phyloP scores from a whole-genome alignment of 1,284 basidiomycete genomes.

The Cutaneotrichosporon sp. region DNA sequence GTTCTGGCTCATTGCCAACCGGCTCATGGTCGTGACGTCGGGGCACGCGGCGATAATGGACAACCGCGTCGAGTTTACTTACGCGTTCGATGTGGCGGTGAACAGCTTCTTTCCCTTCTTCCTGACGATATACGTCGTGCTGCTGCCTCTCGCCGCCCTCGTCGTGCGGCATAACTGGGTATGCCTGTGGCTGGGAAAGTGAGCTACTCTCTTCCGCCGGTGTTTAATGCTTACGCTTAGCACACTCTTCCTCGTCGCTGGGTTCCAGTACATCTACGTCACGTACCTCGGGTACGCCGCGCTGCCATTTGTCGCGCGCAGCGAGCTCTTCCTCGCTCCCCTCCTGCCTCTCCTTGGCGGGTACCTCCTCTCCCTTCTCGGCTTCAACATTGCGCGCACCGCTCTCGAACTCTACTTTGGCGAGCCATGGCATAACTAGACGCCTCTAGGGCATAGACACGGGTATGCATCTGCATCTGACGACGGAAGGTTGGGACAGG shows the following conservation, averaged over 20 bases:
- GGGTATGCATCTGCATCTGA: neutral
- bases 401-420: slow-evolving; percentile 74
- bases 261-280: slow-evolving; percentile 79
- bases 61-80: slow-evolving; percentile 78
- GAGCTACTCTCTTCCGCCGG: slow-evolving; percentile 13
- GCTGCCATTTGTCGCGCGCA: slow-evolving; percentile 81
- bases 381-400: slow-evolving; percentile 79
- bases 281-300: slow-evolving; percentile 81
- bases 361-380: slow-evolving; percentile 77
- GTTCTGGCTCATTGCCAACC: slow-evolving; percentile 75
- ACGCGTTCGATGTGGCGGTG: slow-evolving; percentile 90
- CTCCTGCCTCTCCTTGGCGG: slow-evolving; percentile 74
- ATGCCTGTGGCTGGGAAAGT: slow-evolving; percentile 84
- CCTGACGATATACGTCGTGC: slow-evolving; percentile 76
- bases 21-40: slow-evolving; percentile 62
- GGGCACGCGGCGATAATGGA: slow-evolving; percentile 61
- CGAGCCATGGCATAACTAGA: slow-evolving; percentile 23
- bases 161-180: slow-evolving; percentile 81
- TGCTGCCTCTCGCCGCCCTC: slow-evolving; percentile 75
- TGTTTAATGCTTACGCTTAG: slow-evolving; percentile 12
- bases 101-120: slow-evolving; percentile 92
- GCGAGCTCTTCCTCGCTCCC: slow-evolving; percentile 78
- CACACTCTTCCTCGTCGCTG: slow-evolving; percentile 81
- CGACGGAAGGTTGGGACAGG: too few relatives aligned
- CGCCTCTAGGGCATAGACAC: neutral